Conservation (phyloP, 805 yeast genomes). For the Priceomyces melissophilus region DNA sequence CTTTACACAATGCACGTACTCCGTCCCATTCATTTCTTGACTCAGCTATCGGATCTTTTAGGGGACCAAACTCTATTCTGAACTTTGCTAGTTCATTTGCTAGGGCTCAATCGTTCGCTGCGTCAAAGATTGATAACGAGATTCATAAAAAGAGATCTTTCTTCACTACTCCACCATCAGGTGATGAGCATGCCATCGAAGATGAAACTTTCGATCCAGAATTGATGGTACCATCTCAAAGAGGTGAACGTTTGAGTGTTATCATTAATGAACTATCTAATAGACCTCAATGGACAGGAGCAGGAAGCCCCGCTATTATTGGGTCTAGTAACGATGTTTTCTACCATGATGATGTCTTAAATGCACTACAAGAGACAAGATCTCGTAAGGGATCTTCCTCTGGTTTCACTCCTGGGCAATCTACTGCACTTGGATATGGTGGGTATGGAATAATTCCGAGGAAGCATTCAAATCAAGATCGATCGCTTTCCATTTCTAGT, state of each 20-base stretch:
- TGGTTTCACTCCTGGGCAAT: slow-evolving; percentile 8
- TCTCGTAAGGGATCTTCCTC: slow-evolving; percentile 27
- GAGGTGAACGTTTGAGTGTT: slow-evolving; percentile 63
- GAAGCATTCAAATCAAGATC: slow-evolving; percentile 25
- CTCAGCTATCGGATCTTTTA: slow-evolving; percentile 51
- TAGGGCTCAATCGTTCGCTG: slow-evolving; percentile 70
- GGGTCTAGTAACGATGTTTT: slow-evolving; percentile 30
- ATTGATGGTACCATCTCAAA: slow-evolving; percentile 59
- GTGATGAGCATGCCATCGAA: slow-evolving; percentile 23
- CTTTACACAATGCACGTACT: slow-evolving; percentile 13
- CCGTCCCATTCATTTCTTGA: slow-evolving; percentile 24
- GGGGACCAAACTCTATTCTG: slow-evolving; percentile 65
- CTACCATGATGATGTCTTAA: slow-evolving; percentile 35
- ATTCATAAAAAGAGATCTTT: slow-evolving; percentile 63
- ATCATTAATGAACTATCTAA: slow-evolving; percentile 42
- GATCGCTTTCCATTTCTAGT: slow-evolving; percentile 43
- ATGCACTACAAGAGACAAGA: slow-evolving; percentile 20
- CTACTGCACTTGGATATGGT: not conserved
- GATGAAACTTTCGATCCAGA: slow-evolving; percentile 67
- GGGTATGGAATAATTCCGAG: slow-evolving; percentile 19
- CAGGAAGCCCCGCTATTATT: slow-evolving; percentile 4
- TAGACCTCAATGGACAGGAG: slow-evolving; percentile 16
- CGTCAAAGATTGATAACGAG: slow-evolving; percentile 45
- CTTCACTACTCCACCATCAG: slow-evolving; percentile 38
- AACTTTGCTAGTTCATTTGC: slow-evolving; percentile 77